These are phyloP conservation scores for Puccinia triticina DNA, from an alignment of 1,284 basidiomycete genomes.

Conservation along the genomic window DNA sequence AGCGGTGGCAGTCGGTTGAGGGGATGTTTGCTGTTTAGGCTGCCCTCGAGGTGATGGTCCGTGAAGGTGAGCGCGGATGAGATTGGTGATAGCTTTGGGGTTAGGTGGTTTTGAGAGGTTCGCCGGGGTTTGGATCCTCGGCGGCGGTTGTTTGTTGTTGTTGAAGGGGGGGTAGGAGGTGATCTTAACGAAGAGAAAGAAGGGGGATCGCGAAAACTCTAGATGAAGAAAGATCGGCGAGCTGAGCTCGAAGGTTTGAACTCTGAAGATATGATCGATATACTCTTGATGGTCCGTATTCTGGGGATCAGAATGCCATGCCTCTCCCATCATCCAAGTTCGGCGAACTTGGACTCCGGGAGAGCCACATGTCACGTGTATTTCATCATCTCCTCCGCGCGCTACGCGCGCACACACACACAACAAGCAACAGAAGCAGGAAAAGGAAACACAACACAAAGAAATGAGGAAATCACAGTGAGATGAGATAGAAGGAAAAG, in stretches of 20 bases:
- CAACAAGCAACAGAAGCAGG: neutral
- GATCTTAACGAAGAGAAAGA: neutral
- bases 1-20: conserved; percentile 2
- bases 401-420: conserved; percentile 11
- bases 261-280: too few species aligned
- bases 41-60: neutral
- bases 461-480: too few species aligned
- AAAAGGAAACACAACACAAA: too few species aligned
- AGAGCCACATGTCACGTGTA: neutral
- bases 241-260: neutral
- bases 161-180: neutral
- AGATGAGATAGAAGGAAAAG: too few species aligned
- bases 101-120: neutral
- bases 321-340: conserved; percentile 14
- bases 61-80: neutral
- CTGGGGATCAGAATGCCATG: neutral
- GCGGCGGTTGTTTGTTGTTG: neutral
- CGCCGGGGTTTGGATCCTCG: neutral
- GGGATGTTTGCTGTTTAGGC: conserved; percentile 15
- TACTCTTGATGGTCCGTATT: neutral
- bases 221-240: neutral
- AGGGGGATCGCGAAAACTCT: neutral
- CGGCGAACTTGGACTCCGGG: neutral
- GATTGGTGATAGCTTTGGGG: neutral
- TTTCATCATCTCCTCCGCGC: conserved; percentile 1